Evolutionary conservation across 2,329 filamentous ascomycete genomes (phyloP).

Genomic region (Dactylellina haptotyla): DNA sequence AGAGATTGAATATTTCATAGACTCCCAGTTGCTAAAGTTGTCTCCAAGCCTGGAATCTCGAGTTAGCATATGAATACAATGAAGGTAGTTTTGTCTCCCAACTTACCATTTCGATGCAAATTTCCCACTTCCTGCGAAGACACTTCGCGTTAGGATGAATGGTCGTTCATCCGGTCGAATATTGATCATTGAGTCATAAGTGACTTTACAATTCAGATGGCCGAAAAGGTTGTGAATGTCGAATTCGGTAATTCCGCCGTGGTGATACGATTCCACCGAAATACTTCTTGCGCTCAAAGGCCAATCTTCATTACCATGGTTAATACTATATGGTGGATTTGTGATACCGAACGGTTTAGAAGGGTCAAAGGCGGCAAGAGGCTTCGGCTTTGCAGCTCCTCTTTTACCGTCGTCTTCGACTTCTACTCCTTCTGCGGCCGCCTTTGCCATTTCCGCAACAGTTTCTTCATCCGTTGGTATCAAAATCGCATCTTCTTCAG

Average conservation of each 20-base stretch:
- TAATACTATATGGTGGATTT: slow-evolving; percentile 80
- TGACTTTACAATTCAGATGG: slow-evolving; percentile 78
- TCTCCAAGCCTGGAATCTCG: slow-evolving; percentile 58
- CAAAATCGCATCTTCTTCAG: slow-evolving; percentile 75
- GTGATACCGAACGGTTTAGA: slow-evolving; percentile 76
- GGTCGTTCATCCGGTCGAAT: slow-evolving; percentile 73
- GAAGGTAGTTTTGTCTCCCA: slow-evolving; percentile 29
- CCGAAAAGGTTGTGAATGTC: slow-evolving; percentile 84
- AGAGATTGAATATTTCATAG: slow-evolving; percentile 56
- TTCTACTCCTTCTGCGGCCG: slow-evolving; percentile 24
- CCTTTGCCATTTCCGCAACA: slow-evolving; percentile 43
- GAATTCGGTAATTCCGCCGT: slow-evolving; percentile 77
- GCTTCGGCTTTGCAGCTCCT: slow-evolving; percentile 72
- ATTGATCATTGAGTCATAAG: slow-evolving; percentile 60
- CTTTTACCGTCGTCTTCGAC: slow-evolving; percentile 65
- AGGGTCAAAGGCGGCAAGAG: slow-evolving; percentile 71
- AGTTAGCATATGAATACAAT: slow-evolving; percentile 63
- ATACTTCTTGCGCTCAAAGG: slow-evolving; percentile 76
- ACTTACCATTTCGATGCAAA: slow-evolving; percentile 53
- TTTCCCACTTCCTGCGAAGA: slow-evolving; percentile 77
- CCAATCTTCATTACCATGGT: slow-evolving; percentile 69
- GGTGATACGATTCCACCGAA: slow-evolving; percentile 79
- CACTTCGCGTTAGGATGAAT: slow-evolving; percentile 84
- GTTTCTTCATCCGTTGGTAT: slow-evolving; percentile 75
- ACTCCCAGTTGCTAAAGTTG: slow-evolving; percentile 57